phyloP scores from a whole-genome alignment of 345 rosid genomes.

The Gossypium australe region DNA sequence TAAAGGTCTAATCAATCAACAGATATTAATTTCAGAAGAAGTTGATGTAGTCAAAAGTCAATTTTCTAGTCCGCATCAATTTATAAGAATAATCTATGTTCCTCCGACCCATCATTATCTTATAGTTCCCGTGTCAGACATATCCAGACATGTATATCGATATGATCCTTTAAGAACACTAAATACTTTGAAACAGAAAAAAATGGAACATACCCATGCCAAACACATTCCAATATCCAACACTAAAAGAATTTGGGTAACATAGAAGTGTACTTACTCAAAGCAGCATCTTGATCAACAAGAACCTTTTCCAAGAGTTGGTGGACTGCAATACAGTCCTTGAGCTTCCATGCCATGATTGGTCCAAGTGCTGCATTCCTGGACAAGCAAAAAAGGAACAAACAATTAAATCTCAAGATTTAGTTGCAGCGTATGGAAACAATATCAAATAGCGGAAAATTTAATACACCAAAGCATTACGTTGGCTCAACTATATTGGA shows the following conservation, averaged over 20 bases:
- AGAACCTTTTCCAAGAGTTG: slow-evolving; percentile 49
- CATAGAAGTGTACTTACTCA: slow-evolving; percentile 47
- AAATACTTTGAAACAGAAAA: too few relatives aligned
- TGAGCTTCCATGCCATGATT: slow-evolving; percentile 71
- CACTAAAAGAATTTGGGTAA: too few relatives aligned
- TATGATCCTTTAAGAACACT: too few relatives aligned
- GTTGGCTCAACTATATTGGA: not conserved
- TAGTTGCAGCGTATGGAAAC: not conserved
- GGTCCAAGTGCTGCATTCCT: slow-evolving; percentile 67
- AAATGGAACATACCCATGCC: too few relatives aligned
- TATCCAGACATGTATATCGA: too few relatives aligned
- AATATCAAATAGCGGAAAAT: not conserved
- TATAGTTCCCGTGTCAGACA: too few relatives aligned
- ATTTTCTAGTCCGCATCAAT: not conserved
- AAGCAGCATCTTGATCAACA: slow-evolving; percentile 64
- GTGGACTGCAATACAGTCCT: slow-evolving; percentile 78
- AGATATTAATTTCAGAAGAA: not conserved
- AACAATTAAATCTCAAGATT: not conserved
- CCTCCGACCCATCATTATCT: too few relatives aligned
- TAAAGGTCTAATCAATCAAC: not conserved
- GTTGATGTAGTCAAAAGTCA: not conserved
- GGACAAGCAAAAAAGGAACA: slow-evolving; percentile 7
- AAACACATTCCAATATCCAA: too few relatives aligned
- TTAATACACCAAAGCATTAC: not conserved
- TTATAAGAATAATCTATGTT: not conserved